Conservation (phyloP, 371 early-diverging fungal species). For the Fennellomyces sp. region DNA sequence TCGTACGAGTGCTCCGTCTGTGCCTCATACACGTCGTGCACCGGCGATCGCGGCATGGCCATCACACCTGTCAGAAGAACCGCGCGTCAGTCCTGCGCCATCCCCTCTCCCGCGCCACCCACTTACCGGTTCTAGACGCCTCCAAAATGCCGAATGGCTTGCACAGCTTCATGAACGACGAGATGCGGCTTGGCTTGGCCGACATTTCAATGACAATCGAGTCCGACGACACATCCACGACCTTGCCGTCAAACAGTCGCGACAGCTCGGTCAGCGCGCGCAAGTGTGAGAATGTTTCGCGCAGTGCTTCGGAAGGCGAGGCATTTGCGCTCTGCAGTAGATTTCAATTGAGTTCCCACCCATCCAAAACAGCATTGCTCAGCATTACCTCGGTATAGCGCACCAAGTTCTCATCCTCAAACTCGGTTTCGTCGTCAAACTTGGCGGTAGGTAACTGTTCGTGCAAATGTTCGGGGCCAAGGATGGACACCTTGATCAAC, state of each 20-base stretch:
- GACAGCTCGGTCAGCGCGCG: constrained; percentile 83
- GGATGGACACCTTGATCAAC: constrained; percentile 91
- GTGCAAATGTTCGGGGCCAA: constrained; percentile 75
- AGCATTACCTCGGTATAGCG: constrained; percentile 1
- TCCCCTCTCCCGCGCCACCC: not conserved
- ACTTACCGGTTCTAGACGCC: constrained; percentile 78
- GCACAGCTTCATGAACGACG: constrained; percentile 89
- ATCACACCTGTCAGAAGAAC: constrained; percentile 58
- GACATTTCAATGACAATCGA: constrained; percentile 84
- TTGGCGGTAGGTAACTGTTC: constrained; percentile 42
- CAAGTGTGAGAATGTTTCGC: constrained; percentile 78
- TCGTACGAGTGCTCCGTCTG: constrained; percentile 56
- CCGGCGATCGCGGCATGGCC: constrained; percentile 92
- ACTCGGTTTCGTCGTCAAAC: constrained; percentile 35
- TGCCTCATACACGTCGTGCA: constrained; percentile 70
- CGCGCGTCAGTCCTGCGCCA: too few species aligned
- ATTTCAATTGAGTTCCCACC: not conserved
- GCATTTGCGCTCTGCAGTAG: not conserved
- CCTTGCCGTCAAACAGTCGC: constrained; percentile 82
- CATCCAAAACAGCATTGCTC: not conserved
- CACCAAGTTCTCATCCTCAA: constrained; percentile 49
- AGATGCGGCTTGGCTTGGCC: constrained; percentile 85
- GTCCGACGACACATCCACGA: constrained; percentile 89
- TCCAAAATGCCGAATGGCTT: constrained; percentile 96
- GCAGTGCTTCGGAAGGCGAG: constrained; percentile 22